Percentiles rank a stretch among this genome's conserved stretches.
phyloP scores from a whole-genome alignment of 352 stramenopile species.

The Pythium folliculosum region DNA sequence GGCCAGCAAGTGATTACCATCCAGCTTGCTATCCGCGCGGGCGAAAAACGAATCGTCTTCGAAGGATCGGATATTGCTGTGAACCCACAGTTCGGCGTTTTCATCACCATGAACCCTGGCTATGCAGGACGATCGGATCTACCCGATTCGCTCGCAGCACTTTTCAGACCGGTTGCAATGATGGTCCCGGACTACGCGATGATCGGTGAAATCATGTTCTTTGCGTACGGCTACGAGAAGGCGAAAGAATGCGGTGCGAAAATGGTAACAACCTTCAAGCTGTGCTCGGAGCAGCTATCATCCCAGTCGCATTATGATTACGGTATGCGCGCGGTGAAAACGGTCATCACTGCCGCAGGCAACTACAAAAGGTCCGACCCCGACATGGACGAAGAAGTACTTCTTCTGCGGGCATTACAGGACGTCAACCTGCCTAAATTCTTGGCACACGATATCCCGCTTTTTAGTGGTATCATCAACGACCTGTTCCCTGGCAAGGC shows the following conservation, averaged over 20 bases:
- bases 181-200: slow-evolving; percentile 97
- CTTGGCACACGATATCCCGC: slow-evolving; percentile 92
- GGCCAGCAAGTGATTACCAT: slow-evolving; percentile 86
- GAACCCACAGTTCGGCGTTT: slow-evolving; percentile 93
- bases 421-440: slow-evolving; percentile 97
- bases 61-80: slow-evolving; percentile 94
- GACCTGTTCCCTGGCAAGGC: slow-evolving; percentile 93
- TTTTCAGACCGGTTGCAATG: slow-evolving; percentile 96
- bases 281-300: slow-evolving; percentile 95
- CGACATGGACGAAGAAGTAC: slow-evolving; percentile 92
- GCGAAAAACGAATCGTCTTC: slow-evolving; percentile 91
- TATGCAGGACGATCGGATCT: slow-evolving; percentile 95
- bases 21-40: slow-evolving; percentile 85
- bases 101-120: slow-evolving; percentile 96
- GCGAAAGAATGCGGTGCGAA: slow-evolving; percentile 93
- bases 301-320: slow-evolving; percentile 97
- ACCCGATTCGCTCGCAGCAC: slow-evolving; percentile 93
- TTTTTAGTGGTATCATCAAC: slow-evolving; percentile 94
- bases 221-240: slow-evolving; percentile 93
- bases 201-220: slow-evolving; percentile 97
- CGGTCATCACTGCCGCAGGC: slow-evolving; percentile 92
- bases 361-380: slow-evolving; percentile 94
- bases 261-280: slow-evolving; percentile 96
- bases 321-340: slow-evolving; percentile 96
- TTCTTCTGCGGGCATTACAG: slow-evolving; percentile 91